Percentiles rank a stretch among this genome's conserved stretches.
Evolutionary conservation across 2,329 filamentous ascomycete genomes (phyloP).

Genomic region (Dactylonectria macrodidyma): DNA sequence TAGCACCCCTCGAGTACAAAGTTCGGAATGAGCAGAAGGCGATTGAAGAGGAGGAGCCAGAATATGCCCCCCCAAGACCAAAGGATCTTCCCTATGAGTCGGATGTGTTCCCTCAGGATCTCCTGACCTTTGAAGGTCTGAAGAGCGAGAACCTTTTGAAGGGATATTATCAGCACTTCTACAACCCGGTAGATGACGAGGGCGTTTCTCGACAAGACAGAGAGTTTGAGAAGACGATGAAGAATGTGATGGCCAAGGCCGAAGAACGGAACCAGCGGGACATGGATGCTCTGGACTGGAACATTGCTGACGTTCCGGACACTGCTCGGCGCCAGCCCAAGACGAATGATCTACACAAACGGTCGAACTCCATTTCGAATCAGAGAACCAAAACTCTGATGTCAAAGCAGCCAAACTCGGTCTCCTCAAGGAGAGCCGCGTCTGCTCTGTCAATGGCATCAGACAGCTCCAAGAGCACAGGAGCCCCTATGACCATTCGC

Average conservation of each 20-base stretch:
- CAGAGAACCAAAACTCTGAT: slow-evolving; percentile 25
- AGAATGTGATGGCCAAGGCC: slow-evolving; percentile 67
- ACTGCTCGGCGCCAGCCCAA: slow-evolving; percentile 44
- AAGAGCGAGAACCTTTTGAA: slow-evolving; percentile 72
- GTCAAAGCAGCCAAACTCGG: slow-evolving; percentile 46
- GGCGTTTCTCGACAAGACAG: slow-evolving; percentile 75
- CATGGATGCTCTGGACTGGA: slow-evolving; percentile 75
- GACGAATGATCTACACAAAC: slow-evolving; percentile 18
- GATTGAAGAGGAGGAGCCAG: slow-evolving; percentile 76
- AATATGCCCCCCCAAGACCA: slow-evolving; percentile 87
- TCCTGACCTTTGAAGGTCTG: slow-evolving; percentile 70
- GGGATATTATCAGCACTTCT: slow-evolving; percentile 74
- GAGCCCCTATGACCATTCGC: slow-evolving; percentile 19
- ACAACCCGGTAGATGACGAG: slow-evolving; percentile 76
- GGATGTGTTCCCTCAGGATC: slow-evolving; percentile 74
- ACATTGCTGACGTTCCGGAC: slow-evolving; percentile 69
- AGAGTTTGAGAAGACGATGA: slow-evolving; percentile 69
- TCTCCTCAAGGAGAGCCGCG: slow-evolving; percentile 67
- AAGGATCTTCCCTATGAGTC: slow-evolving; percentile 78
- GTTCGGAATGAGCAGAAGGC: slow-evolving; percentile 69
- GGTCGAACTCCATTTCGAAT: slow-evolving; percentile 3
- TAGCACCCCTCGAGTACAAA: slow-evolving; percentile 73
- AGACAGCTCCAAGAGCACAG: slow-evolving; percentile 40
- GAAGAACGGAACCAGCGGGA: slow-evolving; percentile 79
- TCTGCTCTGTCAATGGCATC: slow-evolving; percentile 63